These are phyloP conservation scores for Raphanus hybrid DNA, from an alignment of 441 rosid species.

Conservation along the genomic window DNA sequence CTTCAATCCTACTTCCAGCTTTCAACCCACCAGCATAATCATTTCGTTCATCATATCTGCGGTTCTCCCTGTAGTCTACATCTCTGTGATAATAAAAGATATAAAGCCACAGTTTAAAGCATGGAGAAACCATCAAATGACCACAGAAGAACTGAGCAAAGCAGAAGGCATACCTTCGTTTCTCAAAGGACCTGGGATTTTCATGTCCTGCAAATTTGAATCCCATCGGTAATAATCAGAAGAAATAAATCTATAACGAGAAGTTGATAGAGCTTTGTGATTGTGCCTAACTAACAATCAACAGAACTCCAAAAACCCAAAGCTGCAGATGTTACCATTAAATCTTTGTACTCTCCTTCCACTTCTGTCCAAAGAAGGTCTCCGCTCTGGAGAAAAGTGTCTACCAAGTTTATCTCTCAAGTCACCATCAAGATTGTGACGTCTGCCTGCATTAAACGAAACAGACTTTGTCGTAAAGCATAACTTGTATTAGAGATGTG, in stretches of 20 bases:
- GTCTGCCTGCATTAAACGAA: constrained; percentile 57
- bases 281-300: constrained; percentile 5
- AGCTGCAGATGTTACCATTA: constrained; percentile 55
- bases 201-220: constrained; percentile 67
- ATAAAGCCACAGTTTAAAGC: constrained; percentile 9
- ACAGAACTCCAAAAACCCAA: constrained; percentile 18
- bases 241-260: constrained; percentile 16
- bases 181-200: constrained; percentile 61
- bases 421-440: constrained; percentile 65
- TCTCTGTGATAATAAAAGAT: constrained; percentile 47
- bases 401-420: constrained; percentile 83
- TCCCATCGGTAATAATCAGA: constrained; percentile 23
- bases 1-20: constrained; percentile 56
- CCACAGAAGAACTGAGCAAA: constrained; percentile 12
- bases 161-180: constrained; percentile 52
- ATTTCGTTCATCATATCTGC: constrained; percentile 56
- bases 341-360: constrained; percentile 49
- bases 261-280: constrained; percentile 9
- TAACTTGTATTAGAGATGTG: constrained; percentile 24
- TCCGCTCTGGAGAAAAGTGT: constrained; percentile 68
- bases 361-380: constrained; percentile 64
- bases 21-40: constrained; percentile 65
- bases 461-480: constrained; percentile 41
- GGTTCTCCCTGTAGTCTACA: constrained; percentile 59
- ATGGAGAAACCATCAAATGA: constrained; percentile 17